Percentiles rank a stretch among this genome's conserved stretches.
Conservation (phyloP, 257 asterid species). For the Fraxinus americana region DNA sequence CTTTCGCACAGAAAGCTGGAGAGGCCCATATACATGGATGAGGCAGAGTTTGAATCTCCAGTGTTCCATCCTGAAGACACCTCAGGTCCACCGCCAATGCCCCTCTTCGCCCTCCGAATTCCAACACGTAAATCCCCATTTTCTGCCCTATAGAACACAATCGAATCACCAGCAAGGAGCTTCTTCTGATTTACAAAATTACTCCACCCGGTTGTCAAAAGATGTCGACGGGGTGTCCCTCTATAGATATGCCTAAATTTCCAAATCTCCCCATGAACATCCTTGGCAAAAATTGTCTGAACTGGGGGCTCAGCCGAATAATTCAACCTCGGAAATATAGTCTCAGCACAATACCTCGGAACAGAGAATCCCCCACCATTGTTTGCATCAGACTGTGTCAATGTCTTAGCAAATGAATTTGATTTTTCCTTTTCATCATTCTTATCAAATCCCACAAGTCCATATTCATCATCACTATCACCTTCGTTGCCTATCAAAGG, state of each 20-base stretch:
- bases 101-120: conserved; percentile 73
- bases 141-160: conserved; percentile 74
- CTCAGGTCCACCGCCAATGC: conserved; percentile 51
- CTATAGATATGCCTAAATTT: conserved; percentile 78
- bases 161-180: conserved; percentile 80
- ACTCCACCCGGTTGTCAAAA: conserved; percentile 85
- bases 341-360: conserved; percentile 83
- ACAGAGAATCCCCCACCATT: conserved; percentile 88
- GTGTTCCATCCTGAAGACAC: conserved; percentile 65
- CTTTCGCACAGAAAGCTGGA: conserved; percentile 44
- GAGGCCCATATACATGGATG: conserved; percentile 37
- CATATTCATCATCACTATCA: conserved; percentile 38
- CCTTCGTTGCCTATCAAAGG: conserved; percentile 44
- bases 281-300: conserved; percentile 71
- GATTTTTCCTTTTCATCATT: conserved; percentile 53
- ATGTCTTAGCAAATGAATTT: conserved; percentile 73
- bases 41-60: conserved; percentile 30
- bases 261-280: conserved; percentile 72
- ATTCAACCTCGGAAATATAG: conserved; percentile 75
- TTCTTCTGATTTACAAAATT: conserved; percentile 79
- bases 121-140: conserved; percentile 77
- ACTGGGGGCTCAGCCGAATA: conserved; percentile 82
- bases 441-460: conserved; percentile 40
- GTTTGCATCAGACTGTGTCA: conserved; percentile 84
- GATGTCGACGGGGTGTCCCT: conserved; percentile 80